Evolutionary conservation across 1,284 basidiomycete species (phyloP), one percentile per base, ranked within the genome.

Genomic region (Chalciporus piperatoides): DNA sequence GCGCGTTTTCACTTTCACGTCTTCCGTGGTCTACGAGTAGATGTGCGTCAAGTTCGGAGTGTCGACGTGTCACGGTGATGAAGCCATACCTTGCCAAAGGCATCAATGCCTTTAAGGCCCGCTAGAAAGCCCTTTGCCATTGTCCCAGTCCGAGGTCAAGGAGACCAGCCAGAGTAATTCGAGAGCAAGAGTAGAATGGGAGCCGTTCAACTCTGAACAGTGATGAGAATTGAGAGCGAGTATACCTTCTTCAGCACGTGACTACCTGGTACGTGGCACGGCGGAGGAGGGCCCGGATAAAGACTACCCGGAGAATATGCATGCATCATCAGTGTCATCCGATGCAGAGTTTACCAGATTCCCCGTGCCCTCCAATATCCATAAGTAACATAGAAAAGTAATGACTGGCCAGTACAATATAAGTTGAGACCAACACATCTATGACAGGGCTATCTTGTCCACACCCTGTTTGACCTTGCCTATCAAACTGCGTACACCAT

Each of bases 1-100:
- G 56, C 90, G 82, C 36, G 95, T 97, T 77, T 93, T 93, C 73
- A 97, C 90, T 75, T 97, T 97, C 56, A 97, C 94, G 78, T 97
- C 94, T 66, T 97, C 94, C 71, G 91, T 92, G 32, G 94, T 97
- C 95, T 96, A 64, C 57, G 3, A 54, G 32, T 36, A 44, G 33
- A 39, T 35, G 45, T 48, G 42, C 44, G 10, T 50, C 56, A 39
- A 65, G 54, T 30, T 17, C 25, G 15, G 19, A 39, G 25, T 36
- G 43, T 19, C 44, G 41, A 55, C 47, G 46, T 55, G 52, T 46
- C 44, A 50, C 50, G 25, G 27, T 27, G 14, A 36, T 14, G 32
- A 41, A 14, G 2, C 41, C 74, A 61, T 63, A 94, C 95, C 85
- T 97, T 98, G 57, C 94, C 95, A 76, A 99, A 99, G 69, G 95